Conservation (phyloP, 306 rosid genomes). For the Quercus cerris region DNA sequence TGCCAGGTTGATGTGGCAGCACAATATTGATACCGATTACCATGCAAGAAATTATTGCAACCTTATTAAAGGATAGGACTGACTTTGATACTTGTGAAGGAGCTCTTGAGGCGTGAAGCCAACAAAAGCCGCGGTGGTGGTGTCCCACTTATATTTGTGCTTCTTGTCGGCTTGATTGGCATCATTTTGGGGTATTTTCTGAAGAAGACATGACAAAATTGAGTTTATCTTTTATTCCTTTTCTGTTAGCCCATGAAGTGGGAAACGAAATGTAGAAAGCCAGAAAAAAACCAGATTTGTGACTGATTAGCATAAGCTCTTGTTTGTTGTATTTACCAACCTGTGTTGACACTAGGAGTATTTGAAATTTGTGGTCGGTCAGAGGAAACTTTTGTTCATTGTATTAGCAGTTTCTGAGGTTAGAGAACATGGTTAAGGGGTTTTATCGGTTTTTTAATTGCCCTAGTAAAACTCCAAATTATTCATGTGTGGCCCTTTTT, state of each 20-base stretch:
- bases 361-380: constrained; percentile 32
- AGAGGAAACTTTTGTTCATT: constrained; percentile 21
- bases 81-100: constrained; percentile 40
- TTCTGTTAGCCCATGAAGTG: background rate
- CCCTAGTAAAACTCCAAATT: background rate
- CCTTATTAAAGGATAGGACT: background rate
- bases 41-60: background rate
- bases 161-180: constrained; percentile 68
- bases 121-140: constrained; percentile 41
- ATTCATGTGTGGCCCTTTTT: constrained; percentile 2
- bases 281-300: constrained; percentile 30
- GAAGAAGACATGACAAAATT: constrained; percentile 59
- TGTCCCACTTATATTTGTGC: constrained; percentile 51
- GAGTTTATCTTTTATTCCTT: background rate
- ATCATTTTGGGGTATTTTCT: constrained; percentile 69
- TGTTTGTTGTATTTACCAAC: constrained; percentile 29
- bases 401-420: constrained; percentile 30
- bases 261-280: constrained; percentile 44
- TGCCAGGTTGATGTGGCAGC: background rate
- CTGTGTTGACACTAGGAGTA: constrained; percentile 27
- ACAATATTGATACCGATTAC: background rate
- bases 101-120: constrained; percentile 49
- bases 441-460: constrained; percentile 2
- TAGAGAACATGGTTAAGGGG: constrained; percentile 22
- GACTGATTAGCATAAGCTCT: constrained; percentile 27